A percentile compares a stretch with the other conserved stretches of the same genome.
phyloP scores from a whole-genome alignment of 345 rosid genomes.

The Aethionema arabicum region DNA sequence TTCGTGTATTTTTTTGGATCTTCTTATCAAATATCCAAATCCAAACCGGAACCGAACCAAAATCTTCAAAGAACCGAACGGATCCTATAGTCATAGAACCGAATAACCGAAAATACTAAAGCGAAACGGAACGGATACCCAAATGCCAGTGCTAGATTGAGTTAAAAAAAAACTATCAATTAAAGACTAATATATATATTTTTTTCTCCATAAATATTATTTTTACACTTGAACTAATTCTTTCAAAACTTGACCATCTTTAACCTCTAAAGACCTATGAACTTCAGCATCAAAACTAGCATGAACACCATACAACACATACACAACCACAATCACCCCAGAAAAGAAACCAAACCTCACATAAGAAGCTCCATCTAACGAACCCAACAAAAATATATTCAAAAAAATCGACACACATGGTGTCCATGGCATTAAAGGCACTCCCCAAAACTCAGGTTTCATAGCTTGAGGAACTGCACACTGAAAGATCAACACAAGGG shows the following conservation, averaged over 20 bases:
- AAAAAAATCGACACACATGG: slow-evolving; percentile 78
- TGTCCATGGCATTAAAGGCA: slow-evolving; percentile 90
- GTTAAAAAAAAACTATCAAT: no score
- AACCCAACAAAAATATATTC: slow-evolving; percentile 78
- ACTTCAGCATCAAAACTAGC: slow-evolving; percentile 83
- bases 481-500: slow-evolving; percentile 48
- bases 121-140: no score
- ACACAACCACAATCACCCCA: slow-evolving; percentile 54
- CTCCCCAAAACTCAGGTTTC: slow-evolving; percentile 86
- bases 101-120: no score
- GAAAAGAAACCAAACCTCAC: slow-evolving; percentile 73
- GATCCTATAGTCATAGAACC: no score
- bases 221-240: slow-evolving; percentile 52
- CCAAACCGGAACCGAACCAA: no score
- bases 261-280: slow-evolving; percentile 41
- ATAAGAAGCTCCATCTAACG: slow-evolving; percentile 66
- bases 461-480: slow-evolving; percentile 59
- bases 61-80: no score
- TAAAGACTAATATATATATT: neutral
- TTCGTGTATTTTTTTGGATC: no score
- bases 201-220: neutral
- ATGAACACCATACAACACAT: slow-evolving; percentile 83
- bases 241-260: slow-evolving; percentile 42
- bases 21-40: no score
- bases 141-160: no score